Conservation (phyloP, 768 basidiomycete genomes). For the Termitomyces titanicus region DNA sequence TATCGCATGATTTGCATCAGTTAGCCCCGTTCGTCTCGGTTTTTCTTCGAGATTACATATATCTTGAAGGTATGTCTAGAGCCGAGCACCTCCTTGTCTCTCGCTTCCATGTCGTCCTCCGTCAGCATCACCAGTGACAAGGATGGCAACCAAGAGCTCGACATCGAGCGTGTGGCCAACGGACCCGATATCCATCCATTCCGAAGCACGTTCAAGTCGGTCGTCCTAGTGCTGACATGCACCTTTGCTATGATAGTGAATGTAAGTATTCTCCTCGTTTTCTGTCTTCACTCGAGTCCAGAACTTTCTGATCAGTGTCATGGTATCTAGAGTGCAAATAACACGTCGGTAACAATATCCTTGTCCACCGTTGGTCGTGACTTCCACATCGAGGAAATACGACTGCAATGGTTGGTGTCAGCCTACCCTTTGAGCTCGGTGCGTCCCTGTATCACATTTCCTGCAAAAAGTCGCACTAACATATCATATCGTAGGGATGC, state of each 20-base stretch:
- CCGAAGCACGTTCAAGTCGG: conserved; percentile 18
- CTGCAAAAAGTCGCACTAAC: background rate
- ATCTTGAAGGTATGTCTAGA: background rate
- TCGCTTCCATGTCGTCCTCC: conserved; percentile 7
- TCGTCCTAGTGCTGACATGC: conserved; percentile 22
- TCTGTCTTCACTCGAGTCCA: background rate
- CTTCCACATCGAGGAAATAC: conserved; percentile 43
- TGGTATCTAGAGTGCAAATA: conserved; percentile 32
- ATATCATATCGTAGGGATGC: conserved; percentile 51
- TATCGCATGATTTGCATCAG: conserved; percentile 3
- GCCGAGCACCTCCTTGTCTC: background rate
- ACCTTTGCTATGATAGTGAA: conserved; percentile 25
- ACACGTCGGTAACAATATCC: conserved; percentile 47
- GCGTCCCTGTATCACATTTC: conserved; percentile 1
- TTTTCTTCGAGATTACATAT: background rate
- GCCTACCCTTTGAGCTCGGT: conserved; percentile 69
- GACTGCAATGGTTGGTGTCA: conserved; percentile 65
- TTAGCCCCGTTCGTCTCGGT: background rate
- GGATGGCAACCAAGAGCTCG: conserved; percentile 1
- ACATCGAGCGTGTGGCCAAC: background rate
- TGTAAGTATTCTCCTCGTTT: conserved; percentile 7
- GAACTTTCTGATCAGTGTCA: background rate
- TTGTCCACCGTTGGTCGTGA: conserved; percentile 49
- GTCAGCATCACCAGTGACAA: conserved; percentile 8
- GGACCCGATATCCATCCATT: background rate